phyloP scores from a whole-genome alignment of 768 basidiomycete genomes.

The Mycena floridula region DNA sequence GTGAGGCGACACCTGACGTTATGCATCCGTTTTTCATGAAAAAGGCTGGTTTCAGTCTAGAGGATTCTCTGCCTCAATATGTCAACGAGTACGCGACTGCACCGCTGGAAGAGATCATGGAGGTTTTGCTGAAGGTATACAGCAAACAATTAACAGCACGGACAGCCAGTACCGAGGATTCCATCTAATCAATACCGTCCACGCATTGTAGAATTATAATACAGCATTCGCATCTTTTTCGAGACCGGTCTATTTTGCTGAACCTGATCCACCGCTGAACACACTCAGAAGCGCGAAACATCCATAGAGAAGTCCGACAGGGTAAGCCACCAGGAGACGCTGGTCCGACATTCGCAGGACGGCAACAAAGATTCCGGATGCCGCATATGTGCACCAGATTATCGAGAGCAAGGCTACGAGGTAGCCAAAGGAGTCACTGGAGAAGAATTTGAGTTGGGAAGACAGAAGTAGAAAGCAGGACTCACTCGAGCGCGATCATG shows the following conservation, averaged over 20 bases:
- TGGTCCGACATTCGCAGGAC: conserved; percentile 96
- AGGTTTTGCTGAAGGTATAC: conserved; percentile 69
- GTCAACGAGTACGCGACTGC: conserved; percentile 83
- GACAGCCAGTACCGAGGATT: neutral
- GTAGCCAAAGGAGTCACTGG: conserved; percentile 81
- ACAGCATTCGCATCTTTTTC: neutral
- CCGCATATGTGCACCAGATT: conserved; percentile 95
- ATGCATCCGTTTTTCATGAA: conserved; percentile 88
- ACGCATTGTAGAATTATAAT: neutral
- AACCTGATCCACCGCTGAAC: conserved; percentile 45
- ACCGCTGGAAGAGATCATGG: conserved; percentile 82
- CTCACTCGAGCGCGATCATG: conserved; percentile 82
- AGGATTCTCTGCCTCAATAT: conserved; percentile 81
- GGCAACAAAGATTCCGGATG: conserved; percentile 92
- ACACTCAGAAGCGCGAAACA: conserved; percentile 92
- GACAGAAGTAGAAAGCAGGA: conserved; percentile 14
- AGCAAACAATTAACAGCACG: conserved; percentile 58
- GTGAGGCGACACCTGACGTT: conserved; percentile 84
- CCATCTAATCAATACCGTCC: neutral
- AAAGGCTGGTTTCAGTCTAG: conserved; percentile 75
- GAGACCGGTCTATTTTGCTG: too few species aligned
- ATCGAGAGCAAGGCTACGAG: conserved; percentile 77
- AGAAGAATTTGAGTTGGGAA: conserved; percentile 6
- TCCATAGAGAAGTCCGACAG: conserved; percentile 88
- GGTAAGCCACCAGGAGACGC: conserved; percentile 92